Evolutionary conservation across 768 basidiomycete genomes (phyloP), one percentile per base, ranked within the genome.

Genomic region (Clavaria fumosa): DNA sequence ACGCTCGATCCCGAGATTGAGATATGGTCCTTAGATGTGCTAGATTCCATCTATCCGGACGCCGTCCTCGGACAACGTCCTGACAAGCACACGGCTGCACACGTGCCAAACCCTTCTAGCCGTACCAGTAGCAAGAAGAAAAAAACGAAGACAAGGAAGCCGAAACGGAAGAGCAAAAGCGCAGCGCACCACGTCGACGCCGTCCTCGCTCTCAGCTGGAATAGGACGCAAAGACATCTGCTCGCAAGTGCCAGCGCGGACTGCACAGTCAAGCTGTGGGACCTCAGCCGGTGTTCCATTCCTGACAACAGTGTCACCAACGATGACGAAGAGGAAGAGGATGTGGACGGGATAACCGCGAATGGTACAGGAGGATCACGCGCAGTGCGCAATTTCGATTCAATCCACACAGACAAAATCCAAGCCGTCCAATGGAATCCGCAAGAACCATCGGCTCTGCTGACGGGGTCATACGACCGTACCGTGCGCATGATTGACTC

Each of bases 1-100:
- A 93, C 90, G 2, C 74, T 97, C 38, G 91, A 97, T 46, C 93
- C 95, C 17, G 88, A 93, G 52, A 96, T 99, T 44, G 95, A 99
- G 58, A 93, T 99, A 48, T 99, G 91, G 88, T 91, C 89, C 11
- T 67, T 96, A 36, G 91, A 97, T 54, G 67, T 81, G 21, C 69
- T 99, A 34, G 93, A 97, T 50, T 77, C 85, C 14, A 78, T 97
- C 66, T 97, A 93, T 55, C 95, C 95, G 0, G 75, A 80, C 44
- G 75, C 80, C 39, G 75, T 99, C 41, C 75, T 99, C 23, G 95
- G 95, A 18, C n/a, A n/a, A n/a, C 75, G 89, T 28, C 85, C 85
- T 1, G 83, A 90, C 47, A 71, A 76, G 47, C n/a, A n/a, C n/a
- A 80, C 81, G 10, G 72, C 78, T 40, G 76, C 78, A 10, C 85